These are phyloP conservation scores for Trametes cingulata DNA, from an alignment of 768 basidiomycete species.

Conservation along the genomic window DNA sequence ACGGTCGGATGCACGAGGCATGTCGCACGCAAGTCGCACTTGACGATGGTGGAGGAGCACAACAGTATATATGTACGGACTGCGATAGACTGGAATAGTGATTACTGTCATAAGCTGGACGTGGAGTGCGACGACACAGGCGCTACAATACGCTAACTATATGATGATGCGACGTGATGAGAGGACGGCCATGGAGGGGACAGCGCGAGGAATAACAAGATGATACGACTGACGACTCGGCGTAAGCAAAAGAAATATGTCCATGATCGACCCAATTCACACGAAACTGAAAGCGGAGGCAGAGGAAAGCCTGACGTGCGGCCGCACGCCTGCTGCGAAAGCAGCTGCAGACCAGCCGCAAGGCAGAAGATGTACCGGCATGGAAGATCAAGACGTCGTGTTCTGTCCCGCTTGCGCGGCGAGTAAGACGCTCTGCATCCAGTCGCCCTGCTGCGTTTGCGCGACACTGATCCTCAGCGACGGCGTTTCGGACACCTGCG, in stretches of 20 bases:
- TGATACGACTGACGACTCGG: slow-evolving; percentile 9
- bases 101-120: slow-evolving; percentile 23
- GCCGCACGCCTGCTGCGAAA: background rate
- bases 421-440: slow-evolving; percentile 72
- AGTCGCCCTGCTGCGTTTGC: slow-evolving; percentile 57
- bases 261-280: slow-evolving; percentile 10
- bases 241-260: slow-evolving; percentile 17
- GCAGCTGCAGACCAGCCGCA: slow-evolving; percentile 18
- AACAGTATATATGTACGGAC: background rate
- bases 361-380: slow-evolving; percentile 10
- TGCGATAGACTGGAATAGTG: slow-evolving; percentile 17
- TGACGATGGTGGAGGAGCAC: background rate
- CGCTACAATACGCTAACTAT: slow-evolving; percentile 17
- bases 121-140: slow-evolving; percentile 22
- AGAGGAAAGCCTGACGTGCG: background rate
- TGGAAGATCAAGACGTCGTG: background rate
- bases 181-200: background rate
- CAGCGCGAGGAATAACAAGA: slow-evolving; percentile 17
- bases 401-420: slow-evolving; percentile 40
- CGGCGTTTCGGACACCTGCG: slow-evolving; percentile 47
- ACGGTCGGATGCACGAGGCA: background rate
- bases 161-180: slow-evolving; percentile 3
- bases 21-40: background rate
- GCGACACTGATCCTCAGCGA: slow-evolving; percentile 41
- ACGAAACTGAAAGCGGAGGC: background rate